A percentile compares a stretch with the other conserved stretches of the same genome.
Evolutionary conservation across 1,284 basidiomycete genomes (phyloP).

Genomic region (Trametes polyzona): DNA sequence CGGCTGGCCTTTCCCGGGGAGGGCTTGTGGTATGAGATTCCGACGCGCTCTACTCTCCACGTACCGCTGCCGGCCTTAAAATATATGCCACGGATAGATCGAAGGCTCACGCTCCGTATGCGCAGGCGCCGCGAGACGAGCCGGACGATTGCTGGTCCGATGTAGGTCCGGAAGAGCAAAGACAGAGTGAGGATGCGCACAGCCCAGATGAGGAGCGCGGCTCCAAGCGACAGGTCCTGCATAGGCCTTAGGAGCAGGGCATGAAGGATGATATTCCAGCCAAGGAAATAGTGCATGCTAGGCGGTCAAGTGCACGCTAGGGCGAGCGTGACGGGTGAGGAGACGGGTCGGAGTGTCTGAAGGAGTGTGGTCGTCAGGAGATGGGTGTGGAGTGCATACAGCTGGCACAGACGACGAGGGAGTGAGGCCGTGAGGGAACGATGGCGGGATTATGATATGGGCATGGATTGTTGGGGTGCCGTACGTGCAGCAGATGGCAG

Average conservation of each 20-base stretch:
- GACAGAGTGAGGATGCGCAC: slow-evolving; percentile 54
- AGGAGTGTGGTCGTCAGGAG: slow-evolving; percentile 19
- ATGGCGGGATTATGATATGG: slow-evolving; percentile 5
- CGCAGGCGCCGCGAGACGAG: slow-evolving; percentile 63
- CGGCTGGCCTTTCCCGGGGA: slow-evolving; percentile 50
- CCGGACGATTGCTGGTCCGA: slow-evolving; percentile 64
- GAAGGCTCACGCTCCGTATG: slow-evolving; percentile 70
- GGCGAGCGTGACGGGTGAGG: neutral
- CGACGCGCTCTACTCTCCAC: slow-evolving; percentile 67
- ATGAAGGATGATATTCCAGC: slow-evolving; percentile 29
- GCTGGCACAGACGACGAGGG: neutral
- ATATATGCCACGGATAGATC: slow-evolving; percentile 76
- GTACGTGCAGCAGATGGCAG: neutral
- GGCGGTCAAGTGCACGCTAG: neutral
- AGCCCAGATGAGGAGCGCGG: slow-evolving; percentile 48
- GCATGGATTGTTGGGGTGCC: slow-evolving; percentile 14
- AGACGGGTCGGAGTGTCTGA: neutral
- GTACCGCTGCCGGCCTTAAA: slow-evolving; percentile 56
- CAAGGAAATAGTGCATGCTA: slow-evolving; percentile 6
- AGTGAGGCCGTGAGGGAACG: slow-evolving; percentile 6
- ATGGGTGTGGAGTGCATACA: slow-evolving; percentile 11
- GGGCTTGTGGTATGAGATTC: slow-evolving; percentile 56
- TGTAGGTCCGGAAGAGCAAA: slow-evolving; percentile 62
- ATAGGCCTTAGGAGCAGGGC: slow-evolving; percentile 28
- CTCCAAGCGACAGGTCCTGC: slow-evolving; percentile 39